A percentile compares a stretch with the other conserved stretches of the same genome.
Evolutionary conservation across 1,284 basidiomycete genomes (phyloP).

Genomic region (Thelephora terrestris): DNA sequence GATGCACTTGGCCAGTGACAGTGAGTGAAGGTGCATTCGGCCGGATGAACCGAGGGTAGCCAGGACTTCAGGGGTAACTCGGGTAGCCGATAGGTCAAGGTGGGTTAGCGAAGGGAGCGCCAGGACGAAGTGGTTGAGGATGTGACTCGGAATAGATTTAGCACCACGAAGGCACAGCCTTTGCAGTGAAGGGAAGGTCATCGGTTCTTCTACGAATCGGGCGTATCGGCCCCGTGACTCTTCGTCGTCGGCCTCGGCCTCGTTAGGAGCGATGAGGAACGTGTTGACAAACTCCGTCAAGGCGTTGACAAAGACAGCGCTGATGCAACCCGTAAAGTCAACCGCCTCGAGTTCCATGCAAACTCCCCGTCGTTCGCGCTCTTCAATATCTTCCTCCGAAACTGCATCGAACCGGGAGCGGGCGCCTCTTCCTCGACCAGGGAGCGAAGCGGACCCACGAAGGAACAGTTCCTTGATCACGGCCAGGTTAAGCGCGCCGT

Average conservation of each 20-base stretch:
- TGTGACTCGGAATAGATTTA: conserved; percentile 63
- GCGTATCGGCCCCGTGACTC: conserved; percentile 30
- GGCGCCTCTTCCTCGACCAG: conserved; percentile 57
- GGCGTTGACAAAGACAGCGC: conserved; percentile 76
- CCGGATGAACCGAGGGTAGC: conserved; percentile 51
- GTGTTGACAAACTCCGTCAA: conserved; percentile 75
- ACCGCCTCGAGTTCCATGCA: conserved; percentile 81
- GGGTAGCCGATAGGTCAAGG: conserved; percentile 83
- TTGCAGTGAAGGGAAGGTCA: conserved; percentile 67
- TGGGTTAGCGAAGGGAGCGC: conserved; percentile 85
- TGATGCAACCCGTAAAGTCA: conserved; percentile 93
- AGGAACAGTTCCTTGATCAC: conserved; percentile 84
- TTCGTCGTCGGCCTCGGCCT: conserved; percentile 35
- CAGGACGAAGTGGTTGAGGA: conserved; percentile 73
- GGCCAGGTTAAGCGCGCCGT: conserved; percentile 72
- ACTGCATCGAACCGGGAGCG: conserved; percentile 51
- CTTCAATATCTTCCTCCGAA: conserved; percentile 45
- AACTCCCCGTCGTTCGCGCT: conserved; percentile 62
- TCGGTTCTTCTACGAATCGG: conserved; percentile 35
- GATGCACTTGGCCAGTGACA: conserved; percentile 85
- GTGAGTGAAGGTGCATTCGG: conserved; percentile 62
- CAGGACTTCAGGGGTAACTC: conserved; percentile 72
- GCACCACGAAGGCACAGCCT: conserved; percentile 83
- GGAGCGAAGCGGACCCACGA: conserved; percentile 42
- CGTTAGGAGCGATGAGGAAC: conserved; percentile 41